phyloP scores from a whole-genome alignment of 164 flowering plant genomes.

The Tetrastigma voinierianum region DNA sequence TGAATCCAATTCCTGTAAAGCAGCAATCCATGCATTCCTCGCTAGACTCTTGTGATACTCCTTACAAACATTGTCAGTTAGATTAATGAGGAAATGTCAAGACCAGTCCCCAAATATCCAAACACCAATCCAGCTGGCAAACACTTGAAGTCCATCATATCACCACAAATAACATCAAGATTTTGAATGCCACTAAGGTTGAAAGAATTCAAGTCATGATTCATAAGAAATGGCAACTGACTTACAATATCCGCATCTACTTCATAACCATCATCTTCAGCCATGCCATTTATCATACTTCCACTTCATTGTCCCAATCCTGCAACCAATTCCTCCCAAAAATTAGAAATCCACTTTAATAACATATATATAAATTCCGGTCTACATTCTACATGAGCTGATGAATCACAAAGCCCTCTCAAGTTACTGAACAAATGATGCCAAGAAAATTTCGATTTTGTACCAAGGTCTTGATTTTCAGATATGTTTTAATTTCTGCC shows the following conservation, averaged over 20 bases:
- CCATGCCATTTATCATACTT: conserved; percentile 25
- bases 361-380: background rate
- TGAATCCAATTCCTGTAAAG: no score
- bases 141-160: no score
- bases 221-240: background rate
- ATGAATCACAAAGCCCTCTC: background rate
- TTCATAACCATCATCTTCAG: conserved; percentile 41
- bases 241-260: conserved; percentile 23
- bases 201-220: no score
- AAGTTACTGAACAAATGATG: background rate
- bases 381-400: background rate
- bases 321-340: background rate
- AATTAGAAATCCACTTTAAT: conserved; percentile 3
- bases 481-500: background rate
- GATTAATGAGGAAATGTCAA: no score
- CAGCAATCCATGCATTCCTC: no score
- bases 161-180: no score
- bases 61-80: no score
- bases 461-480: background rate
- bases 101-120: no score
- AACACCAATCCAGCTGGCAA: no score
- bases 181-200: no score
- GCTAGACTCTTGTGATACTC: no score
- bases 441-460: no score
- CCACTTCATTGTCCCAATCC: conserved; percentile 37